Conservation (phyloP, 2,329 filamentous ascomycete genomes). For the Sporothrix brasiliensis region DNA sequence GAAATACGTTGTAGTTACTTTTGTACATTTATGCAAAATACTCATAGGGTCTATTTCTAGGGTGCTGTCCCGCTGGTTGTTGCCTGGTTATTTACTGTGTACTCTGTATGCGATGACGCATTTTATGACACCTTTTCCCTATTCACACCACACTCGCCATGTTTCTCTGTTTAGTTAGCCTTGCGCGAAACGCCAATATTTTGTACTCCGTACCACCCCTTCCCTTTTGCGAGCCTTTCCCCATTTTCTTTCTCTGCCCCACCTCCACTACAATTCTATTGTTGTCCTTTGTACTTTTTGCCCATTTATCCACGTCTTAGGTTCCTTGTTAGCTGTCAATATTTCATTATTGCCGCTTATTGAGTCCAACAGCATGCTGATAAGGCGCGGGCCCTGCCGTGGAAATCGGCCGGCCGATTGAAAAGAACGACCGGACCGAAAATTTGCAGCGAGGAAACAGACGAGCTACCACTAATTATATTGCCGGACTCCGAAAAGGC, state of each 20-base stretch:
- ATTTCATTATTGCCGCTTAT: neutral
- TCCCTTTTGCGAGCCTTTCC: neutral
- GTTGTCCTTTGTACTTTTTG: constrained; percentile 23
- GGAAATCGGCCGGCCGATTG: neutral
- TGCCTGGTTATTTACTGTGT: neutral
- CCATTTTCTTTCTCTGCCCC: neutral
- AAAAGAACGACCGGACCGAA: neutral
- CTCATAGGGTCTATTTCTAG: neutral
- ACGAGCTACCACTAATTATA: neutral
- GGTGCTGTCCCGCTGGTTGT: neutral
- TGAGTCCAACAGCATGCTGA: neutral
- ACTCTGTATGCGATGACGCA: neutral
- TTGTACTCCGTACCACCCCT: neutral
- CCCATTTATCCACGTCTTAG: neutral
- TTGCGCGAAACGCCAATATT: constrained; percentile 18
- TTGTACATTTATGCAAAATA: no score
- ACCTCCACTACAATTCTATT: no score
- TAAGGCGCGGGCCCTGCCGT: constrained; percentile 24
- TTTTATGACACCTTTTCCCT: neutral
- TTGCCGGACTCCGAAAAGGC: neutral
- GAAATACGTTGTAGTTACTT: no score
- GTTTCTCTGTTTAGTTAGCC: constrained; percentile 26
- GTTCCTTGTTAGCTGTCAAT: constrained; percentile 4
- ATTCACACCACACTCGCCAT: neutral
- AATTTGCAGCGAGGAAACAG: neutral